These are phyloP conservation scores for Monilinia laxa DNA, from an alignment of 2,329 filamentous ascomycete genomes.

Conservation along the genomic window DNA sequence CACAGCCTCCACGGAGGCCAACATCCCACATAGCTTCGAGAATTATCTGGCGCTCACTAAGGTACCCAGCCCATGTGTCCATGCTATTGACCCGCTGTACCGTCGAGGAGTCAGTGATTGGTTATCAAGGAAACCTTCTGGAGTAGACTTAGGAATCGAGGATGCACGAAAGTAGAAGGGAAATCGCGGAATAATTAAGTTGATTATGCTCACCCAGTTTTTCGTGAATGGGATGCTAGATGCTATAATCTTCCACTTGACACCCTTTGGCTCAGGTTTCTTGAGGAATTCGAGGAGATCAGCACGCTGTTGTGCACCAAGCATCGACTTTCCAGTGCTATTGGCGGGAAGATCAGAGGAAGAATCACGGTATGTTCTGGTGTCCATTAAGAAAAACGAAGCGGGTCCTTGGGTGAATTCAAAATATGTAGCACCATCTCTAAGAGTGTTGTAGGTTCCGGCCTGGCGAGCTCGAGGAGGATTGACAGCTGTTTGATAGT, in stretches of 20 bases:
- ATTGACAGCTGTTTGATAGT: slow-evolving; percentile 84
- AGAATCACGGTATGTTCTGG: slow-evolving; percentile 77
- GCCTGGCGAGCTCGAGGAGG: slow-evolving; percentile 65
- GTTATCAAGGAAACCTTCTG: neutral
- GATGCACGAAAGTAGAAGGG: neutral
- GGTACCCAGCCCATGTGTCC: slow-evolving; percentile 94
- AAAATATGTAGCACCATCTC: slow-evolving; percentile 73
- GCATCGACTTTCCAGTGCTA: slow-evolving; percentile 75
- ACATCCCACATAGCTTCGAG: slow-evolving; percentile 93
- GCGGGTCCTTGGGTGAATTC: slow-evolving; percentile 87
- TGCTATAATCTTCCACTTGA: slow-evolving; percentile 91
- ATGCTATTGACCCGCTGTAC: slow-evolving; percentile 65
- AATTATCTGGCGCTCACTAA: slow-evolving; percentile 73
- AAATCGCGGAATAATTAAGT: neutral
- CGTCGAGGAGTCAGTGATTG: neutral
- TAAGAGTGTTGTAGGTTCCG: slow-evolving; percentile 42
- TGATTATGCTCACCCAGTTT: slow-evolving; percentile 65
- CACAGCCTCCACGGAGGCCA: slow-evolving; percentile 65
- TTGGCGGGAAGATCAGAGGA: slow-evolving; percentile 60
- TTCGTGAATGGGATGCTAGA: slow-evolving; percentile 94
- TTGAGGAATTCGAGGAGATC: slow-evolving; percentile 78
- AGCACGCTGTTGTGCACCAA: slow-evolving; percentile 73
- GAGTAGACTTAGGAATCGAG: neutral
- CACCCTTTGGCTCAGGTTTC: slow-evolving; percentile 68
- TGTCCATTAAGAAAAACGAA: slow-evolving; percentile 93